Base-by-base conservation (phyloP, 306 rosid genomes). In the Vigna nakashimae region DNA sequence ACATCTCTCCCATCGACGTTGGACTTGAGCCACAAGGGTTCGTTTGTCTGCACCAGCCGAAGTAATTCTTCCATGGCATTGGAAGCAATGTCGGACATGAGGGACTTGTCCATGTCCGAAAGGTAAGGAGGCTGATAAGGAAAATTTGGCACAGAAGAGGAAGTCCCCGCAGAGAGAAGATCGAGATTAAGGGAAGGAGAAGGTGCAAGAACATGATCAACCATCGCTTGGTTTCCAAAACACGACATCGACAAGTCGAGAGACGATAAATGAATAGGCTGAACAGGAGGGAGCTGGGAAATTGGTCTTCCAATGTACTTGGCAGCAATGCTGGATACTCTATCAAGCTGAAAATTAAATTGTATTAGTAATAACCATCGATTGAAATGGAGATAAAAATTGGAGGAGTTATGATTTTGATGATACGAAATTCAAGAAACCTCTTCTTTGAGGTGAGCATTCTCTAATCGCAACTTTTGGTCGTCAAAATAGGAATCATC, bases 221-320 rank as follows among this genome's bases (percentile, higher is more conserved):
- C 74, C 16, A 85, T 15, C 2, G 81, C 82, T 16, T 88, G 93
- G 36, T 81, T 71, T 1, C 88, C 88, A 67, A 88, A 94, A 84
- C 86, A 88, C 40, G 86, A 87, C 97, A 94, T 92, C 14, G 98
- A 85, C 69, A 94, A 82, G 43, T 94, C 98, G 30, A 94, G 65
- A 1, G 97, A 91, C 0, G 97, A 90, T 14, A 94, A 50, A 69
- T 88, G 98, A 75, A 90, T 83, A 1, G 93, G 97, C 65, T 88
- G 92, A 70, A 94, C 88, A 1, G 95, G 90, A 34, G 97, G 97
- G 48, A 94, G 91, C 56, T 94, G 98, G 13, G 98, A 88, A 76
- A 94, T 92, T 83, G 98, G 97, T 55, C 97, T 88, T 64, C 98
- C 98, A 0, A 92, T 92, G 87, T 89, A 92, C 78, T 94, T 94